Percentiles rank a stretch among this genome's conserved stretches.
Evolutionary conservation across 2,329 filamentous ascomycete species (phyloP).

Genomic region (Pseudodiploospora longispora): DNA sequence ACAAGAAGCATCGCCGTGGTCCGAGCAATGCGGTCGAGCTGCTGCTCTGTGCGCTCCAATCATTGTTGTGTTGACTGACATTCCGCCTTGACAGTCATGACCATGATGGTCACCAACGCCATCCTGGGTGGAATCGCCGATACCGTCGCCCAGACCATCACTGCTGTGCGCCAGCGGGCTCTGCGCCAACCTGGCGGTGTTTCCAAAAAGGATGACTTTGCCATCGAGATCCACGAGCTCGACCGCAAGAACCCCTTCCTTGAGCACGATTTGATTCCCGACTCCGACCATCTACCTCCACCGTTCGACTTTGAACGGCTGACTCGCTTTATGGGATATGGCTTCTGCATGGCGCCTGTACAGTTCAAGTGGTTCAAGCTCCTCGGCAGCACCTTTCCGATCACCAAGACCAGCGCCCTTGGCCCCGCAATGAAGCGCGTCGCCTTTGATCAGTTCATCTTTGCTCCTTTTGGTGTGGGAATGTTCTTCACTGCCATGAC

Average conservation of each 20-base stretch:
- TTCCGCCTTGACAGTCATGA: constrained; percentile 56
- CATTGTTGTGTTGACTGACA: background rate
- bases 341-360: constrained; percentile 89
- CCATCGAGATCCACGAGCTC: constrained; percentile 83
- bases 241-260: constrained; percentile 68
- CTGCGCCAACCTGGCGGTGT: constrained; percentile 52
- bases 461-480: constrained; percentile 80
- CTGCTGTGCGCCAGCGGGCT: constrained; percentile 64
- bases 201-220: constrained; percentile 60
- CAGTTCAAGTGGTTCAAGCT: constrained; percentile 97
- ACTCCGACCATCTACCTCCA: constrained; percentile 56
- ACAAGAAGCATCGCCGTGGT: too few species aligned
- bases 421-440: constrained; percentile 81
- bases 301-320: constrained; percentile 94
- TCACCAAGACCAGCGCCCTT: constrained; percentile 68
- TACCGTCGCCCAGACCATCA: constrained; percentile 89
- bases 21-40: too few species aligned
- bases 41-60: too few species aligned
- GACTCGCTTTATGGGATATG: constrained; percentile 93
- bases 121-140: constrained; percentile 93
- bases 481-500: constrained; percentile 97
- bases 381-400: constrained; percentile 72
- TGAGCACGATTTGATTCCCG: constrained; percentile 58
- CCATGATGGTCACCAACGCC: constrained; percentile 98
- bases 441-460: constrained; percentile 84